Base-by-base conservation (phyloP, 106 monocot species). In the Acanthochlamys bracteata region DNA sequence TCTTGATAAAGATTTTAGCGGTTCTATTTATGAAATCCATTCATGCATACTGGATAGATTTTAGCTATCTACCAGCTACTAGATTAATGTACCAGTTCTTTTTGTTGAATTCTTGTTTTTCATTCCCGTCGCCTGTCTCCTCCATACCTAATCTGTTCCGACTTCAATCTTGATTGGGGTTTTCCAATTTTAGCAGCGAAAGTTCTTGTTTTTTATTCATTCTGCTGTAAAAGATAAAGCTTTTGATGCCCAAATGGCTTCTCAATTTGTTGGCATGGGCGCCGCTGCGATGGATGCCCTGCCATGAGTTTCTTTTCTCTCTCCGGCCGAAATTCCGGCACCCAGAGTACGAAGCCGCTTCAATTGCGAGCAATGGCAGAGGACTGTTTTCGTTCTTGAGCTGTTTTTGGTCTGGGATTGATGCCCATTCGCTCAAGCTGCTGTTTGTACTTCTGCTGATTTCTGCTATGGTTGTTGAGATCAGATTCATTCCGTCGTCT, bases 401-500 rank as follows among this genome's bases (percentile, higher is more conserved):
- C 22, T 55, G 25, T 7, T 53, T 0, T 15, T 51, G 51, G 53
- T 52, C 51, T 13, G 53, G 53, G 24, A n/a, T 11, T 0, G 51
- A 66, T 11, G 7, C n/a, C 13, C 27, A 66, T 19, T 1, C n/a
- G n/a, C 27, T 72, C 9, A 64, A 72, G 64, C 55, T 72, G 10
- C 41, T 72, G 0, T 20, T 64, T 11, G 41, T 19, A 12, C 23
- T 64, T 14, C 57, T 65, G 33, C 40, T 65, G 55, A 45, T 72
- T 41, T 64, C 56, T 15, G 22, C 64, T 64, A 43, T 57, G 43
- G 41, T 72, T 4, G 64, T 33, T 11, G 64, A 72, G 56, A 25
- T 72, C 40, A 63, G 72, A 19, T 72, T 19, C 55, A 61, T 72
- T 25, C 53, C 56, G 27, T 72, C 72, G 17, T 55, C 64, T 16